Evolutionary conservation across 192 early-diverging fungal species (phyloP), one percentile per base, ranked within the genome.

Genomic region (Podila verticillata): DNA sequence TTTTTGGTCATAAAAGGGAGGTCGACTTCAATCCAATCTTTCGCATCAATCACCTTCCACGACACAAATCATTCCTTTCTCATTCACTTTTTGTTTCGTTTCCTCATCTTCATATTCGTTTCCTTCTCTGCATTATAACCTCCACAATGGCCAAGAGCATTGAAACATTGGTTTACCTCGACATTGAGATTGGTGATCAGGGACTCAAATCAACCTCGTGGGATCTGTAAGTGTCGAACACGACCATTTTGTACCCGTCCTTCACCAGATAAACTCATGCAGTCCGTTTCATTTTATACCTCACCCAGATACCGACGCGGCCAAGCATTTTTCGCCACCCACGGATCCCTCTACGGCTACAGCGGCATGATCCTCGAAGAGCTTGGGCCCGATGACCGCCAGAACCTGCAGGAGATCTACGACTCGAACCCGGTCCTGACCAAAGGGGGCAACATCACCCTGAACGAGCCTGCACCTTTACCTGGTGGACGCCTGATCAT

Each of bases 101-200:
- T 47, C 7, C 44, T 47, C 7, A 47, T 15, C 15, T 47, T 15
- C 44, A 47, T 47, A 47, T 47, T 9, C 15, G 15, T 54, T 54
- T 24, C 24, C 20, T 54, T 54, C 24, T n/a, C 24, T 54, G 51
- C 51, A 26, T 54, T n/a, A 24, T n/a, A 54, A 9, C 4, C 17
- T 9, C 17, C 12, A 44, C 19, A 24, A 30, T 36, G 34, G 57
- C 57, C 35, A 57, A 28, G 24, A 62, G 29, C 9, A 34, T 10
- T 44, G 35, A 59, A 5, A 68, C 70, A 5, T 56, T 80, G 15
- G 77, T 80, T 49, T 80, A 80, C 57, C 77, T 80, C 56, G 77
- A 80, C 70, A 72, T 80, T 47, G 77, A 80, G 48, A 80, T 80
- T 57, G 77, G 77, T 3, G 66, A 80, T 30, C 77, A 80, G 56